phyloP scores from a whole-genome alignment of 345 rosid genomes.

The Eucalyptus dawsonii region DNA sequence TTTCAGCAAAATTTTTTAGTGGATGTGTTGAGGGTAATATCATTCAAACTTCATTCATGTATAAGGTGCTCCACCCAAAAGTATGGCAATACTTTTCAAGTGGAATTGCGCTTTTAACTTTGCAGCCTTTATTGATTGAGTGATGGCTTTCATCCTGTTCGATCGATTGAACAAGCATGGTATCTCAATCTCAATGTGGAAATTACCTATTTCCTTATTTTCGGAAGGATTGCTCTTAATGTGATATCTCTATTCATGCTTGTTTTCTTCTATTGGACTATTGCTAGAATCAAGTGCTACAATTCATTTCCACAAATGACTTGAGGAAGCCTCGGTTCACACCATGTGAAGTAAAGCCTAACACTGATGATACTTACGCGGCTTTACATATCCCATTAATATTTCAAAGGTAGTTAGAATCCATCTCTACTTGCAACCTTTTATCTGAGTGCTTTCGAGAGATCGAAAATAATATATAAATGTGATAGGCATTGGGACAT shows the following conservation, averaged over 20 bases:
- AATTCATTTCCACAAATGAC: background rate
- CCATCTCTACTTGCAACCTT: background rate
- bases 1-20: rapidly evolving
- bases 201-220: background rate
- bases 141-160: background rate
- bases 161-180: background rate
- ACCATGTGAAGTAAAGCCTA: background rate
- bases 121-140: background rate
- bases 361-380: background rate
- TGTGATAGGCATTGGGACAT: rapidly evolving
- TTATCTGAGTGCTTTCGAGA: background rate
- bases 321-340: background rate
- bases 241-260: background rate
- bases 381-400: background rate
- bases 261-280: background rate
- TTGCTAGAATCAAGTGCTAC: background rate
- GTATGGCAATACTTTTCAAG: background rate
- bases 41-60: background rate
- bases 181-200: background rate
- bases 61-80: background rate
- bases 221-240: too few relatives aligned
- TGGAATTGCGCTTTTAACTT: background rate
- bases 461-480: rapidly evolving
- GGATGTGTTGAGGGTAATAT: background rate
- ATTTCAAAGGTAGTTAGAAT: background rate